Conservation (phyloP, 2,329 filamentous ascomycete species). For the Fusarium succisae region DNA sequence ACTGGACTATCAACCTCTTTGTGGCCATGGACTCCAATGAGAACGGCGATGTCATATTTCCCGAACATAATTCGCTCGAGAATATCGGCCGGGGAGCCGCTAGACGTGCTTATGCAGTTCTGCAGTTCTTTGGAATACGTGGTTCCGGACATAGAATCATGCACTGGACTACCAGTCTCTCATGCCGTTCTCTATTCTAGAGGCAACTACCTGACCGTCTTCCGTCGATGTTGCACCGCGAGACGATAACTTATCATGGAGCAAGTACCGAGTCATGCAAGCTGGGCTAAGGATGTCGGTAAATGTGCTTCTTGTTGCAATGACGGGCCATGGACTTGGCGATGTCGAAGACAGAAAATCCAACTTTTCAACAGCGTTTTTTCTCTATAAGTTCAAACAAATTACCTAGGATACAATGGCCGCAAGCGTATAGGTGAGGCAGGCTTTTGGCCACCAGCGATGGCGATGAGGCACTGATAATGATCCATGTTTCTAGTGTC, state of each 20-base stretch:
- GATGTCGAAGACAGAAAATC: conserved; percentile 10
- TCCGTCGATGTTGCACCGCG: neutral
- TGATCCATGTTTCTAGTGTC: neutral
- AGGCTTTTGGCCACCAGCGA: conserved; percentile 6
- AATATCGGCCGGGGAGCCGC: neutral
- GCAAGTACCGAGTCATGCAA: conserved; percentile 22
- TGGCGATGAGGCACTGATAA: conserved; percentile 4
- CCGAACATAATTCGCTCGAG: neutral
- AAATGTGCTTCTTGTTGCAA: neutral
- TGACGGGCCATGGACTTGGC: neutral
- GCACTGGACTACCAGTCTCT: neutral
- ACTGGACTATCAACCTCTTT: neutral
- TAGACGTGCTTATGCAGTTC: neutral
- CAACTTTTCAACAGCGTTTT: conserved; percentile 2
- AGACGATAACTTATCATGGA: conserved; percentile 29
- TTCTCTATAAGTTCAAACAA: conserved; percentile 2
- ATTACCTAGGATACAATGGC: neutral
- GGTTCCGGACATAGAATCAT: neutral
- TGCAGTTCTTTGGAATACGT: neutral
- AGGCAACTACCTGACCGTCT: neutral
- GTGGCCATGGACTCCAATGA: neutral
- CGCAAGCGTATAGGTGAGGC: neutral
- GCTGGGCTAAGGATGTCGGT: conserved; percentile 14
- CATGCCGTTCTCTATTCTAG: neutral
- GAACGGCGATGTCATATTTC: neutral